Percentiles rank a stretch among this genome's conserved stretches.
Evolutionary conservation across 2,329 filamentous ascomycete genomes (phyloP).

Genomic region (Paramyrothecium roridum): DNA sequence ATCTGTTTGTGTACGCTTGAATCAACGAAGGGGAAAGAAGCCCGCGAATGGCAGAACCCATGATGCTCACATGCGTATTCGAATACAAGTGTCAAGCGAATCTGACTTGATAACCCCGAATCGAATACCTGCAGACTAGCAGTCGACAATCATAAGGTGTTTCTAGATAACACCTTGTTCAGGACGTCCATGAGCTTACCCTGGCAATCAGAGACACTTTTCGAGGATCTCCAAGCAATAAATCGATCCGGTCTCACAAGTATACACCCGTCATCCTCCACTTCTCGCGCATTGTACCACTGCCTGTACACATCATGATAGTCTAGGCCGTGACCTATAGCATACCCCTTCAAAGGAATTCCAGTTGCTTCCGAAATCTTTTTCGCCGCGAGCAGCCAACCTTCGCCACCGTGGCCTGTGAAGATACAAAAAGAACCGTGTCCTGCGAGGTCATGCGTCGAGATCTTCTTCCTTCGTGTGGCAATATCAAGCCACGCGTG

Average conservation of each 20-base stretch:
- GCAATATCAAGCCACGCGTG: conserved; percentile 58
- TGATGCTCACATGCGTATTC: too few relatives aligned
- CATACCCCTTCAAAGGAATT: conserved; percentile 44
- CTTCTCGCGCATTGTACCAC: conserved; percentile 50
- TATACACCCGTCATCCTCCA: conserved; percentile 57
- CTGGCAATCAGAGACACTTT: background rate
- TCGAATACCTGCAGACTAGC: too few relatives aligned
- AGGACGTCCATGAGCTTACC: background rate
- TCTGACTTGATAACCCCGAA: too few relatives aligned
- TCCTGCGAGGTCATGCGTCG: conserved; percentile 58
- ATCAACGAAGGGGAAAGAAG: too few relatives aligned
- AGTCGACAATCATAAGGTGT: background rate
- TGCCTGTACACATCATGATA: conserved; percentile 61
- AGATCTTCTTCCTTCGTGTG: conserved; percentile 32
- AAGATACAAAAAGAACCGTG: conserved; percentile 49
- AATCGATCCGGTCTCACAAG: conserved; percentile 58
- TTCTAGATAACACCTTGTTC: background rate
- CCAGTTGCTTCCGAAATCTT: conserved; percentile 34
- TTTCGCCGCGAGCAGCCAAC: conserved; percentile 49
- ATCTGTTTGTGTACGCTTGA: too few relatives aligned
- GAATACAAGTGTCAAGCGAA: too few relatives aligned
- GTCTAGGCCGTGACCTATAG: conserved; percentile 55
- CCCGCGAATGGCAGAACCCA: too few relatives aligned
- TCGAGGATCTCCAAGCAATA: conserved; percentile 48
- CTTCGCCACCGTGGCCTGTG: conserved; percentile 52